phyloP scores from a whole-genome alignment of 306 rosid genomes.

The Prunus dulcis region DNA sequence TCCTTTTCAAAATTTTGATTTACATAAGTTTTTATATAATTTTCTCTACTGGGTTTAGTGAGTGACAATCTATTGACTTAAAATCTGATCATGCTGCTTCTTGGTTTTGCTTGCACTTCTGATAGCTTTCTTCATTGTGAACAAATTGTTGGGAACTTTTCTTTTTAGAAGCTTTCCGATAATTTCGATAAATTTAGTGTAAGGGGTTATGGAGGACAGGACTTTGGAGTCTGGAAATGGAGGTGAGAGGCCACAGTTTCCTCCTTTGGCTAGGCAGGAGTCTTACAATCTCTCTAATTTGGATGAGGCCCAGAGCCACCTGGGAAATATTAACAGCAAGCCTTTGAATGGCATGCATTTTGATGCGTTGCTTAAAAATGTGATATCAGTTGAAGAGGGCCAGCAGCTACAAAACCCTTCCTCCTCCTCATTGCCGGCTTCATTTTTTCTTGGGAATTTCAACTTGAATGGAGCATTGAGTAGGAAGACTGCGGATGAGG shows the following conservation, averaged over 20 bases:
- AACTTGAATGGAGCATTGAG: slow-evolving; percentile 24
- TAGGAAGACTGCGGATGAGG: slow-evolving; percentile 23
- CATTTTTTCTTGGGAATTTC: slow-evolving; percentile 22
- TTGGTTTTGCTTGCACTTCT: background rate
- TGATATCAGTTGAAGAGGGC: slow-evolving; percentile 34
- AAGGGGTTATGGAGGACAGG: slow-evolving; percentile 22
- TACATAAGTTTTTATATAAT: no score
- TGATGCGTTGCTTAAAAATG: slow-evolving; percentile 36
- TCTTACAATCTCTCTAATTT: background rate
- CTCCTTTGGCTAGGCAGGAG: slow-evolving; percentile 7
- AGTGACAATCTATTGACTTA: background rate
- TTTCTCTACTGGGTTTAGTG: background rate
- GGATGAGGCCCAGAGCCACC: slow-evolving; percentile 38
- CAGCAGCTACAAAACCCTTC: slow-evolving; percentile 37
- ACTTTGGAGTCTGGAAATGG: slow-evolving; percentile 30
- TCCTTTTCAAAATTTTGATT: background rate
- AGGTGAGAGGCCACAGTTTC: slow-evolving; percentile 20
- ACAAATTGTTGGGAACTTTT: background rate
- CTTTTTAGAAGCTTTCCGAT: background rate
- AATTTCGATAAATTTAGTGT: background rate
- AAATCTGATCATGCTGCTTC: background rate
- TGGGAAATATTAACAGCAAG: slow-evolving; percentile 24
- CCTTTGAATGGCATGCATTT: slow-evolving; percentile 25
- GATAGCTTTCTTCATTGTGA: background rate
- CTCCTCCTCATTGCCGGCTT: slow-evolving; percentile 24